These are phyloP conservation scores for Claviceps sp. DNA, from an alignment of 2,329 filamentous ascomycete species.

Conservation along the genomic window DNA sequence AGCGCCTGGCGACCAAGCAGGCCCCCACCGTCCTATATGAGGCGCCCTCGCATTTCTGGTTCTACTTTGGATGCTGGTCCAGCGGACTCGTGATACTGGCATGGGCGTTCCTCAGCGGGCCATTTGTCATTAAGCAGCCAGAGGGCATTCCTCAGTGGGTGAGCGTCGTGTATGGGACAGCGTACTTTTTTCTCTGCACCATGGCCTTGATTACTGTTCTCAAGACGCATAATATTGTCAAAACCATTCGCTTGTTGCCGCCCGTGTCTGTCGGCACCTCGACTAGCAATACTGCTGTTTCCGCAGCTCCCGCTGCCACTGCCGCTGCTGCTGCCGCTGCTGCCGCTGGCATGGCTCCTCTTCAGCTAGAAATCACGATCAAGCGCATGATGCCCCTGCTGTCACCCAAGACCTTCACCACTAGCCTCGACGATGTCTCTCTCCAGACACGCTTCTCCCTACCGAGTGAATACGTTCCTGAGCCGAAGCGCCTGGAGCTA, in stretches of 20 bases:
- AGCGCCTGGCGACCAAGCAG: slow-evolving; percentile 41
- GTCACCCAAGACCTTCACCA: slow-evolving; percentile 27
- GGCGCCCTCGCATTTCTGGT: slow-evolving; percentile 49
- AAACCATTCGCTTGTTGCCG: slow-evolving; percentile 42
- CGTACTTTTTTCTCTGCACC: slow-evolving; percentile 45
- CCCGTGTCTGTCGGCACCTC: slow-evolving; percentile 17
- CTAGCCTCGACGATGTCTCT: slow-evolving; percentile 19
- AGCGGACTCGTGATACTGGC: slow-evolving; percentile 30
- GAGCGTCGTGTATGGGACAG: slow-evolving; percentile 39
- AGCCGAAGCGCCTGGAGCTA: slow-evolving; percentile 17
- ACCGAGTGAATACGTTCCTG: slow-evolving; percentile 24
- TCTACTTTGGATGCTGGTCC: slow-evolving; percentile 45
- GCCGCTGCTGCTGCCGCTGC: neutral
- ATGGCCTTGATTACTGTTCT: slow-evolving; percentile 48
- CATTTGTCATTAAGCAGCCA: slow-evolving; percentile 23
- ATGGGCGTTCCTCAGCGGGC: slow-evolving; percentile 23
- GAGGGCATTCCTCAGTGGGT: slow-evolving; percentile 43
- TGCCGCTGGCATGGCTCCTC: slow-evolving; percentile 9
- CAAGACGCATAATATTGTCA: slow-evolving; percentile 44
- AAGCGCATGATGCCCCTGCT: slow-evolving; percentile 37
- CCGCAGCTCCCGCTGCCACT: neutral
- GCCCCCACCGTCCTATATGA: slow-evolving; percentile 49
- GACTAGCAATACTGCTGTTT: slow-evolving; percentile 5
- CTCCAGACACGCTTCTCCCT: slow-evolving; percentile 26
- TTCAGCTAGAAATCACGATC: slow-evolving; percentile 40